These are phyloP conservation scores for Pseudomonodictys pantanalensis DNA, from an alignment of 495 filamentous ascomycete genomes.

Conservation along the genomic window DNA sequence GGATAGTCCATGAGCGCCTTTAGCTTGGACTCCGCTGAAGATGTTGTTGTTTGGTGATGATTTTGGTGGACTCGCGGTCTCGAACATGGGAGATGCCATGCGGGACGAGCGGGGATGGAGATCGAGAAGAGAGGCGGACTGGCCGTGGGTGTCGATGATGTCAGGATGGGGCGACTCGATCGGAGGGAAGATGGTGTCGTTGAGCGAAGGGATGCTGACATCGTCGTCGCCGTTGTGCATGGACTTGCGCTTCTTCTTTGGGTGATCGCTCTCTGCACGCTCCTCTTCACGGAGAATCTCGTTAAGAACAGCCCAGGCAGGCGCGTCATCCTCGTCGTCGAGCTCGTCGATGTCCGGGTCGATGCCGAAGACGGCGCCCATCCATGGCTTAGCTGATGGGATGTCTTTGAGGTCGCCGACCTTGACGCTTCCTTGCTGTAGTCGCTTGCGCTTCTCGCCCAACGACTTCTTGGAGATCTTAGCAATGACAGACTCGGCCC, in stretches of 20 bases:
- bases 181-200: not conserved
- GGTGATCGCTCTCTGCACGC: not conserved
- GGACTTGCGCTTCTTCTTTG: slow-evolving; percentile 1
- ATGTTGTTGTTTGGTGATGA: not conserved
- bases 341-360: slow-evolving; percentile 1
- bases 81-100: slow-evolving; percentile 18
- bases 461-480: not conserved
- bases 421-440: slow-evolving; percentile 4
- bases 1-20: not conserved
- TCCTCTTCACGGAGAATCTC: not conserved
- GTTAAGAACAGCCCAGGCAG: slow-evolving; percentile 4
- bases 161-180: not conserved
- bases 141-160: slow-evolving; percentile 9
- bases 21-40: not conserved
- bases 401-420: slow-evolving; percentile 1
- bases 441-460: slow-evolving; percentile 15
- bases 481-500: slow-evolving; percentile 1
- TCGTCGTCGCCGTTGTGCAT: not conserved
- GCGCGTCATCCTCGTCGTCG: slow-evolving; percentile 2
- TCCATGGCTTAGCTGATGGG: slow-evolving; percentile 8
- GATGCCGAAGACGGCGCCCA: slow-evolving; percentile 1
- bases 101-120: slow-evolving; percentile 9
- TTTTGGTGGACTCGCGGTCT: not conserved
- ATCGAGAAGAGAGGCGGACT: not conserved
- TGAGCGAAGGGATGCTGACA: not conserved